Evolutionary conservation across 192 early-diverging fungal genomes (phyloP).

Genomic region (Coemansia sp.): DNA sequence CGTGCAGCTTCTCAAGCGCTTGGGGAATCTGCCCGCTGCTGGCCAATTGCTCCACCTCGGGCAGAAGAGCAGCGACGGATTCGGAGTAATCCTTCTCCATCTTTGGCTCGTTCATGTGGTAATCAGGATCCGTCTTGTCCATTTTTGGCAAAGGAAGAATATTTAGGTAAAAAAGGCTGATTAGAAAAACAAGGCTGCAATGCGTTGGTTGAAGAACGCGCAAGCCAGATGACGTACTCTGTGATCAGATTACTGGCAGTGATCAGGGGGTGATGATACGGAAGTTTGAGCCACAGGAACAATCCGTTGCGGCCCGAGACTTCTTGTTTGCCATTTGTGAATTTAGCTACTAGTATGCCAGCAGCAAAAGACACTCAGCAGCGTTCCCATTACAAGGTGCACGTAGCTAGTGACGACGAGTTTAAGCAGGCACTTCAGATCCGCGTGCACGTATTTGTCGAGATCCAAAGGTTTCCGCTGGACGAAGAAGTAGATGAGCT

Average conservation of each 20-base stretch:
- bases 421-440: slow-evolving; percentile 11
- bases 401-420: slow-evolving; percentile 20
- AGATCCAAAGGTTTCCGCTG: slow-evolving; percentile 36
- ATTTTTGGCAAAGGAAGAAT: background rate
- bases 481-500: slow-evolving; percentile 27
- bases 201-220: too few species aligned
- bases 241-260: background rate
- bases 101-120: slow-evolving; percentile 60
- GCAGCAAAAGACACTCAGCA: background rate
- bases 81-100: slow-evolving; percentile 91
- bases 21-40: slow-evolving; percentile 69
- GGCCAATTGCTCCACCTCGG: slow-evolving; percentile 70
- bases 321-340: too few species aligned
- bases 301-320: too few species aligned
- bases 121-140: slow-evolving; percentile 39
- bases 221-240: slow-evolving; percentile 9
- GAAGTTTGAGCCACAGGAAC: too few species aligned
- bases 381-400: slow-evolving; percentile 8
- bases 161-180: background rate
- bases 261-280: background rate
- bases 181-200: background rate
- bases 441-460: slow-evolving; percentile 37
- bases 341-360: background rate
- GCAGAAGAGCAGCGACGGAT: slow-evolving; percentile 73
- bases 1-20: slow-evolving; percentile 85